These are phyloP conservation scores for Nigrospora oryzae DNA, from an alignment of 2,329 filamentous ascomycete genomes.

Conservation along the genomic window DNA sequence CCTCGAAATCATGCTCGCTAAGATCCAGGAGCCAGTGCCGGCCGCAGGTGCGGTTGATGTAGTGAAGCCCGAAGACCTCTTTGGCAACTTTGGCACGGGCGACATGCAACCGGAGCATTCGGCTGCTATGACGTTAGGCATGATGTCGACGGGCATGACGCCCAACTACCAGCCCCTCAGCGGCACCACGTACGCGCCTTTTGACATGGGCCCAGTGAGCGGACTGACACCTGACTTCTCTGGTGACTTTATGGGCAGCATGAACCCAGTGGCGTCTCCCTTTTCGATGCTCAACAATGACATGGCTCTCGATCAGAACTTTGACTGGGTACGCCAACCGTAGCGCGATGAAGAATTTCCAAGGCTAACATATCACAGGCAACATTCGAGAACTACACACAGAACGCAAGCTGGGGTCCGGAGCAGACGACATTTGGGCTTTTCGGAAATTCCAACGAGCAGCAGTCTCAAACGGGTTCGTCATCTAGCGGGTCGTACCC, in stretches of 20 bases:
- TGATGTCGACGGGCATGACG: slow-evolving; percentile 29
- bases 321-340: slow-evolving; percentile 47
- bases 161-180: slow-evolving; percentile 27
- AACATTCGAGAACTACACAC: slow-evolving; percentile 48
- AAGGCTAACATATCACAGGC: slow-evolving; percentile 27
- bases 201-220: slow-evolving; percentile 30
- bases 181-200: slow-evolving; percentile 28
- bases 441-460: slow-evolving; percentile 25
- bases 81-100: slow-evolving; percentile 13
- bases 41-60: slow-evolving; percentile 7
- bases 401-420: slow-evolving; percentile 42
- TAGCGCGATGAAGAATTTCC: slow-evolving; percentile 10
- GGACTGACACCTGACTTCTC: slow-evolving; percentile 28
- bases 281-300: slow-evolving; percentile 44
- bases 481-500: slow-evolving; percentile 17
- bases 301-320: slow-evolving; percentile 40
- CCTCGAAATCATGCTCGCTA: slow-evolving; percentile 76
- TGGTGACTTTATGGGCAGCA: slow-evolving; percentile 19
- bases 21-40: slow-evolving; percentile 49
- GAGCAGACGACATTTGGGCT: slow-evolving; percentile 42
- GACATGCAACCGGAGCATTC: slow-evolving; percentile 29
- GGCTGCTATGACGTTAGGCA: slow-evolving; percentile 31
- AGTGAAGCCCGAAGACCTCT: slow-evolving; percentile 14
- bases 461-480: slow-evolving; percentile 16
- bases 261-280: slow-evolving; percentile 32